Evolutionary conservation across 148 eudicot species (phyloP).

Genomic region (Dianthus caryophyllus): DNA sequence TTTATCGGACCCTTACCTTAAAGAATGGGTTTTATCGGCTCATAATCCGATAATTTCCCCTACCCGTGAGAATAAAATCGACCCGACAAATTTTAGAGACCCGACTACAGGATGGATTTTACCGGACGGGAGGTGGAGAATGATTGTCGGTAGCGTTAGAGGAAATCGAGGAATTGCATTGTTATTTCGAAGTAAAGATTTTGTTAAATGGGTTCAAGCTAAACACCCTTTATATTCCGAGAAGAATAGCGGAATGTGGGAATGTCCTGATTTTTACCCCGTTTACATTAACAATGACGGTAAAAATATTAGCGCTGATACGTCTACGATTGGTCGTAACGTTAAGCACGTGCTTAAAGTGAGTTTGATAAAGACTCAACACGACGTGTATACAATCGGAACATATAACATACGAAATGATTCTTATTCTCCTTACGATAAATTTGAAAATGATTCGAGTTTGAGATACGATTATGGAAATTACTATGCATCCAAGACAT

Average conservation of each 20-base stretch:
- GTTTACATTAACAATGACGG: slow-evolving; percentile 7
- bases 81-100: slow-evolving; percentile 44
- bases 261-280: slow-evolving; percentile 65
- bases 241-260: slow-evolving; percentile 50
- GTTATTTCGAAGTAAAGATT: slow-evolving; percentile 50
- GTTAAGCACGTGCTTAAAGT: slow-evolving; percentile 50
- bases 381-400: slow-evolving; percentile 53
- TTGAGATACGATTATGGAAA: slow-evolving; percentile 52
- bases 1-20: slow-evolving; percentile 49
- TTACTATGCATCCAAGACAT: slow-evolving; percentile 68
- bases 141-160: slow-evolving; percentile 30
- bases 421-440: slow-evolving; percentile 32
- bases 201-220: slow-evolving; percentile 35
- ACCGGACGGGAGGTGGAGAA: slow-evolving; percentile 37
- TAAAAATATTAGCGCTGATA: slow-evolving; percentile 31
- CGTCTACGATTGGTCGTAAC: slow-evolving; percentile 22
- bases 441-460: slow-evolving; percentile 24
- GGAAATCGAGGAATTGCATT: slow-evolving; percentile 30
- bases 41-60: slow-evolving; percentile 49
- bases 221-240: slow-evolving; percentile 38
- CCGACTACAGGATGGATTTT: slow-evolving; percentile 60
- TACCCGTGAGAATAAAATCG: slow-evolving; percentile 20
- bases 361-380: slow-evolving; percentile 33
- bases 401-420: slow-evolving; percentile 34
- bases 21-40: slow-evolving; percentile 45